Percentiles rank a stretch among this genome's conserved stretches.
phyloP scores from a whole-genome alignment of 148 eudicot species.

The Amaranthus palmeri region DNA sequence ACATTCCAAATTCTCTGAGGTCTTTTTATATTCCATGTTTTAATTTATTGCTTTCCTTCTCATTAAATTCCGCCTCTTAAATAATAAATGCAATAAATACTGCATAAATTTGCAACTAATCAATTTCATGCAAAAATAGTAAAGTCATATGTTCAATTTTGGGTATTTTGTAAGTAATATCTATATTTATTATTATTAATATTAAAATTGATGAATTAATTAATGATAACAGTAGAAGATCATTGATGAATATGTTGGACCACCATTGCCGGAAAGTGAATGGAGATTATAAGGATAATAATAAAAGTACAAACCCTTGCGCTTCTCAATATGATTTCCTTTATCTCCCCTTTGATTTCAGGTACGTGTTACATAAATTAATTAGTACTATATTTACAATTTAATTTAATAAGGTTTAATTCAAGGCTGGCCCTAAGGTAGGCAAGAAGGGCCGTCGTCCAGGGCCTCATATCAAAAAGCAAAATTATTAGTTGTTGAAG shows the following conservation, averaged over 20 bases:
- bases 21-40: conserved; percentile 3
- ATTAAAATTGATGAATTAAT: not conserved
- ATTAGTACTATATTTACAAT: too few relatives aligned
- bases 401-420: too few relatives aligned
- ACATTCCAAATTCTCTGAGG: conserved; percentile 21
- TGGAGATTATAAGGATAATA: not conserved
- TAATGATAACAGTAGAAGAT: conserved; percentile 8
- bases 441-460: too few relatives aligned
- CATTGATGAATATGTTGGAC: conserved; percentile 13
- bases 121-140: not conserved
- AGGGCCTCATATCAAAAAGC: too few relatives aligned
- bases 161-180: not conserved
- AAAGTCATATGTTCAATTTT: not conserved
- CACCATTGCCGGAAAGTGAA: conserved; percentile 16
- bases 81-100: not conserved
- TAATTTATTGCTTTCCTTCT: not conserved
- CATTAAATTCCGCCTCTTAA: not conserved
- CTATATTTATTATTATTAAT: not conserved
- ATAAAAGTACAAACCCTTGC: not conserved
- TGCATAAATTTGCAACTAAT: too few relatives aligned
- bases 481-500: too few relatives aligned
- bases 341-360: conserved; percentile 22
- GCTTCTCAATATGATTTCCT: conserved; percentile 16
- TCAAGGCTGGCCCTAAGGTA: too few relatives aligned
- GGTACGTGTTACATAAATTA: not conserved